These are phyloP conservation scores for Citrus sinensis DNA, from an alignment of 345 rosid species.

Conservation along the genomic window DVS_A1.0 CM039167.1:4004501-4005000, in stretches of 20 bases:
- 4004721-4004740: neutral
- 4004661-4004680: neutral
- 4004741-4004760: neutral
- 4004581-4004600: neutral
- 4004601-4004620: neutral
- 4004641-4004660: neutral
- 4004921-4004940: neutral
- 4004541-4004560: neutral
- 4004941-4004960: neutral
- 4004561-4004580: neutral
- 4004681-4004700: neutral
- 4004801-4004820: neutral
- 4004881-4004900: neutral
- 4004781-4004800: neutral
- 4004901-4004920: neutral
- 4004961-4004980: neutral
- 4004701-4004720: neutral
- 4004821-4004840: neutral
- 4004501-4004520: neutral
- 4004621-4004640: neutral
- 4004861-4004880: neutral
- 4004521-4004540: neutral
- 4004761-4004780: neutral
- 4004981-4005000: neutral
- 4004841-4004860: neutral